Conservation (phyloP, 768 basidiomycete genomes). For the Hericium erinaceus region DNA sequence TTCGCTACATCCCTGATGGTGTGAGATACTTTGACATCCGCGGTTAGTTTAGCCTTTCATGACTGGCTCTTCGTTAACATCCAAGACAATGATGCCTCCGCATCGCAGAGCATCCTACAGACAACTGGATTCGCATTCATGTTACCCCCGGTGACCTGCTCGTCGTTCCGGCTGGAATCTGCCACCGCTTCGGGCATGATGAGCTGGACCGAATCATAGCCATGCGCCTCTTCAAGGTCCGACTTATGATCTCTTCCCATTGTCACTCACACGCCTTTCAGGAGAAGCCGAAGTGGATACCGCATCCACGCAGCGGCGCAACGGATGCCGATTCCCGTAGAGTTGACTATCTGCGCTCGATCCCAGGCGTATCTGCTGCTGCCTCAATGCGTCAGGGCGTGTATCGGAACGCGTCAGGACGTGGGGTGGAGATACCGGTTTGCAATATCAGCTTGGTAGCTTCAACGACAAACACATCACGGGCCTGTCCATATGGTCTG, state of each 20-base stretch:
- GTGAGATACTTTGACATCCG: conserved; percentile 88
- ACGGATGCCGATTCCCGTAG: conserved; percentile 61
- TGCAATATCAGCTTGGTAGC: no score
- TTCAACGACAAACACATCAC: no score
- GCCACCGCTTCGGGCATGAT: conserved; percentile 90
- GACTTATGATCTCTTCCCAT: neutral
- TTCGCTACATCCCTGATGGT: conserved; percentile 77
- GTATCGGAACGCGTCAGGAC: no score
- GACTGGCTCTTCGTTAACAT: neutral
- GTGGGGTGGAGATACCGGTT: no score
- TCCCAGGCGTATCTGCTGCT: conserved; percentile 25
- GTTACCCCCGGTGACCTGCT: conserved; percentile 73
- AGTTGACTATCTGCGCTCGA: conserved; percentile 44
- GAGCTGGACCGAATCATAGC: conserved; percentile 62
- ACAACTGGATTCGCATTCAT: conserved; percentile 74
- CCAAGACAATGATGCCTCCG: neutral
- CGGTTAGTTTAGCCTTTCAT: conserved; percentile 30
- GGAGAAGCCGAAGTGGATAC: conserved; percentile 92
- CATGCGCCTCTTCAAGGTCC: conserved; percentile 74
- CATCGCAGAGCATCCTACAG: conserved; percentile 45
- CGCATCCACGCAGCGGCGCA: conserved; percentile 51
- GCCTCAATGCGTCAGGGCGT: no score
- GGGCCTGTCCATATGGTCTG: no score
- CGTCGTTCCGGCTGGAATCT: conserved; percentile 82
- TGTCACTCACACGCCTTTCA: conserved; percentile 19